Evolutionary conservation across 257 asterid genomes (phyloP), one percentile per base, ranked within the genome.

Genomic region (Jacaranda mimosifolia): DNA sequence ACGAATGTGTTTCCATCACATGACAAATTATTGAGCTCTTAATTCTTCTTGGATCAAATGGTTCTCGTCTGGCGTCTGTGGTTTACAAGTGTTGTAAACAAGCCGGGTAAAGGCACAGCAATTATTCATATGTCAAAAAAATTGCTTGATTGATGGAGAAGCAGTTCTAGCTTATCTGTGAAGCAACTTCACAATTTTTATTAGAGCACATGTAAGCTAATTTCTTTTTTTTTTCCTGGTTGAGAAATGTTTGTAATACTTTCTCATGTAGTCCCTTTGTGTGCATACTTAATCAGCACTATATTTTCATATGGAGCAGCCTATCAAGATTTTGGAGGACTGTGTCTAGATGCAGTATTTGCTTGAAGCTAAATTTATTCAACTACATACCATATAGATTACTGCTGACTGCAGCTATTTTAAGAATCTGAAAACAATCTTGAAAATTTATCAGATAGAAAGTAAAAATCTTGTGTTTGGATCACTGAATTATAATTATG

Each of bases 91-190:
- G 57, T 69, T 70, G 65, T 48, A 40, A 69, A 51, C 58, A 59
- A 69, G 70, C 81, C 75, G 57, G 83, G 84, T 62, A 70, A 76
- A 48, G 12, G 75, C 46, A 67, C 65, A 73, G 71, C 74, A 18
- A 62, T 68, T 64, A 77, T 59, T 60, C 55, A 75, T 63, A 62
- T 78, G 70, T 64, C 65, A 18, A 77, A 81, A 18, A 77, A 81
- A 75, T 74, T 63, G 83, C 77, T 65, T 36, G 79, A 39, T 80
- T 80, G 82, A 72, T 80, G 83, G 82, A 72, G 86, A 83, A 74
- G 81, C 77, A 63, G 69, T 72, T 71, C 59, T 53, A 71, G 65
- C 14, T 51, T 18, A 5, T 64, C 77, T 72, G 49, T 67, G 81
- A 75, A 76, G 83, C 63, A 77, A 80, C 79, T 63, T 75, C 66